Evolutionary conservation across 495 filamentous ascomycete genomes (phyloP).

Genomic region (Tuber borchii): DNA sequence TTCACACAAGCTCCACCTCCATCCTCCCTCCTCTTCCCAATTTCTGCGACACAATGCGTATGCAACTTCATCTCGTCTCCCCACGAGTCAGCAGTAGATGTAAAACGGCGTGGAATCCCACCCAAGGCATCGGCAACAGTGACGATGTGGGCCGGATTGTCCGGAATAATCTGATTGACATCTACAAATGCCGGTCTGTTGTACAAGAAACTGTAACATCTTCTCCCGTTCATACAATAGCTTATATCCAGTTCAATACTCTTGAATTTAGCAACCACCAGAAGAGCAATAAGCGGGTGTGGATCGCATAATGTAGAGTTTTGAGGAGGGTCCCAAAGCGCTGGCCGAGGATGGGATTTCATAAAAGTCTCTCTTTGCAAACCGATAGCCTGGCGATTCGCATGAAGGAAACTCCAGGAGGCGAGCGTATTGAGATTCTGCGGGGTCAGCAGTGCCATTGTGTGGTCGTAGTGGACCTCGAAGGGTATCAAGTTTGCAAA

Average conservation of each 20-base stretch:
- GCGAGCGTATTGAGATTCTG: neutral
- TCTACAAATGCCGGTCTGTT: constrained; percentile 12
- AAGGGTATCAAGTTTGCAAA: constrained; percentile 28
- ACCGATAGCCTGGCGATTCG: neutral
- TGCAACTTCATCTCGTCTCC: constrained; percentile 14
- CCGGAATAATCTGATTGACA: neutral
- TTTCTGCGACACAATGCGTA: constrained; percentile 31
- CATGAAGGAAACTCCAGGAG: neutral
- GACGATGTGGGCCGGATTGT: neutral
- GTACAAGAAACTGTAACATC: constrained; percentile 30
- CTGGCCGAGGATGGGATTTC: neutral
- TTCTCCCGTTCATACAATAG: constrained; percentile 19
- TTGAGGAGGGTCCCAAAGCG: constrained; percentile 17
- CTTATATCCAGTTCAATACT: constrained; percentile 20
- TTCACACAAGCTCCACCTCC: constrained; percentile 27
- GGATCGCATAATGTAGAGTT: constrained; percentile 23
- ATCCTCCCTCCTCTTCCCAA: constrained; percentile 19
- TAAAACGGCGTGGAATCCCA: neutral
- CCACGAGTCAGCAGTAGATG: neutral
- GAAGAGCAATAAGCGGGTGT: constrained; percentile 31
- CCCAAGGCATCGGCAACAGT: constrained; percentile 2
- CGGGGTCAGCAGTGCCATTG: constrained; percentile 18
- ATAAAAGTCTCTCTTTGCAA: neutral
- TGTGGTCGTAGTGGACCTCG: constrained; percentile 21
- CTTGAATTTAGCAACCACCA: constrained; percentile 17